phyloP scores from a whole-genome alignment of 805 yeast genomes.

The Spathaspora arborariae region DNA sequence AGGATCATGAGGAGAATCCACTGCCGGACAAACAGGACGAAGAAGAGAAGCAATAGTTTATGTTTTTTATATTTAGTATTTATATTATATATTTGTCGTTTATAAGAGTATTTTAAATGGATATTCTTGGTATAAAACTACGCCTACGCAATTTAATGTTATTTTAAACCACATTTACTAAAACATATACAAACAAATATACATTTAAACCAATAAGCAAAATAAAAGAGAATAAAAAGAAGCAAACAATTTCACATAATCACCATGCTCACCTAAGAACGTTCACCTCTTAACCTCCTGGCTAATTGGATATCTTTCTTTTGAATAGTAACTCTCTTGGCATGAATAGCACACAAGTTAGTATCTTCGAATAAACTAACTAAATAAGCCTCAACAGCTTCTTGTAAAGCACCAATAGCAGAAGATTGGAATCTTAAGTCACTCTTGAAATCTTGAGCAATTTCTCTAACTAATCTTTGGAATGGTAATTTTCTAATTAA shows the following conservation, averaged over 20 bases:
- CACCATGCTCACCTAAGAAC: constrained; percentile 61
- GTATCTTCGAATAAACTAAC: constrained; percentile 97
- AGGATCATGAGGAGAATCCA: background rate
- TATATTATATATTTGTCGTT: background rate
- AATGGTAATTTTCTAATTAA: constrained; percentile 95
- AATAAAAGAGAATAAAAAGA: background rate
- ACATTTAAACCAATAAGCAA: background rate
- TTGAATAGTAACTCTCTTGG: constrained; percentile 98
- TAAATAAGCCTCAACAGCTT: constrained; percentile 97
- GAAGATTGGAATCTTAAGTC: constrained; percentile 96
- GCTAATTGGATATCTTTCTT: constrained; percentile 98
- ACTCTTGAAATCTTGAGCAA: constrained; percentile 90
- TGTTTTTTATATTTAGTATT: background rate
- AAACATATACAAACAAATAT: background rate
- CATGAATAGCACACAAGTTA: constrained; percentile 97
- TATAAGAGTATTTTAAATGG: background rate
- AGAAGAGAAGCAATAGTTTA: background rate
- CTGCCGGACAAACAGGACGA: background rate
- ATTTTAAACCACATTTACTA: background rate
- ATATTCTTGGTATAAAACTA: background rate
- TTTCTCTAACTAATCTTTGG: constrained; percentile 95
- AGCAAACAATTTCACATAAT: background rate
- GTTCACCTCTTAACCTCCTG: constrained; percentile 96
- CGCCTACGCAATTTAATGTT: background rate
- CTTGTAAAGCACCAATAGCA: constrained; percentile 97